phyloP scores from a whole-genome alignment of 768 basidiomycete genomes.

The Tubosaeta sp. region DNA sequence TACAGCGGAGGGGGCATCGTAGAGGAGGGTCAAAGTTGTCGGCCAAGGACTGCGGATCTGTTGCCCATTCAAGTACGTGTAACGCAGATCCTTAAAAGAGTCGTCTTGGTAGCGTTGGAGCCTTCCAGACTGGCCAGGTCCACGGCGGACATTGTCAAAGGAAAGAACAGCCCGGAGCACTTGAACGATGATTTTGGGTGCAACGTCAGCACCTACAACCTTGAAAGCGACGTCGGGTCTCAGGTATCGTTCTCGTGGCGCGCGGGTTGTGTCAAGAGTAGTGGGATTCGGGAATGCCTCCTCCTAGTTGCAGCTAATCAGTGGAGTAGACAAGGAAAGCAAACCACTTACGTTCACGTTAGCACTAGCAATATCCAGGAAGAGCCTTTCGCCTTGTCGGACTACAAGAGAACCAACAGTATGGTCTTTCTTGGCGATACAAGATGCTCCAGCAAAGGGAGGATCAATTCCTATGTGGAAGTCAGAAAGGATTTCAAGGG shows the following conservation, averaged over 20 bases:
- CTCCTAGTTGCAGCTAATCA: constrained; percentile 32
- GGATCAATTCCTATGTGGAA: constrained; percentile 58
- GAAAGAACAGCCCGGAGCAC: constrained; percentile 63
- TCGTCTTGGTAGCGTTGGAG: constrained; percentile 55
- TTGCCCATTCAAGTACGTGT: constrained; percentile 51
- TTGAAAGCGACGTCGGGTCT: constrained; percentile 45
- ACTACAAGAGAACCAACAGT: constrained; percentile 39
- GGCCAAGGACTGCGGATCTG: constrained; percentile 64
- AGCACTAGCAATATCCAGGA: constrained; percentile 57
- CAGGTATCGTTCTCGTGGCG: constrained; percentile 42
- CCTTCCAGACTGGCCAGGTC: constrained; percentile 61
- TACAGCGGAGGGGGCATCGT: constrained; percentile 16
- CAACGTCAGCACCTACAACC: constrained; percentile 50
- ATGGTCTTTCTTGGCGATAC: constrained; percentile 46
- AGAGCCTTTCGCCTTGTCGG: constrained; percentile 50
- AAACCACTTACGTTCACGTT: constrained; percentile 48
- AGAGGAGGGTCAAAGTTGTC: constrained; percentile 55
- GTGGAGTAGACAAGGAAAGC: not conserved
- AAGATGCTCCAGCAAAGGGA: constrained; percentile 65
- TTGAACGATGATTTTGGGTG: constrained; percentile 55
- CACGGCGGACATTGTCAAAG: constrained; percentile 56
- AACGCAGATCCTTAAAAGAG: constrained; percentile 44
- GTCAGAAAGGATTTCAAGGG: constrained; percentile 1
- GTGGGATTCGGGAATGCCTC: constrained; percentile 48
- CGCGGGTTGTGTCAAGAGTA: constrained; percentile 42